Base-by-base conservation (phyloP, 2,329 filamentous ascomycete species). In the Fusarium staphyleae region DNA sequence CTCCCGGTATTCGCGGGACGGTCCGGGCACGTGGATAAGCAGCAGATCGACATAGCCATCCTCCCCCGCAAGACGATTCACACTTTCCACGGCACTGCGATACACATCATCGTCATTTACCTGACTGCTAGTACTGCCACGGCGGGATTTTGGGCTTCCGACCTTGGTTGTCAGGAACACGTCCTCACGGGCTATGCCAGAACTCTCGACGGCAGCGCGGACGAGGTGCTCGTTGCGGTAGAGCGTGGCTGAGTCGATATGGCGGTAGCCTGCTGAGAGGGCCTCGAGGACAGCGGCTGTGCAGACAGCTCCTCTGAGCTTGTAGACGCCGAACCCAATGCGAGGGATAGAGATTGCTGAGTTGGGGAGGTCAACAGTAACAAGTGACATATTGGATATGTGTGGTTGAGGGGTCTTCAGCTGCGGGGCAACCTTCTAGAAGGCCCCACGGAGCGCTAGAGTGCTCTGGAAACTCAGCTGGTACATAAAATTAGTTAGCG, bases 151-250 rank as follows among this genome's bases (percentile, higher is more conserved):
- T 2, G 74, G 76, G 22, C 72, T 76, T 24, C 87, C 74, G 49
- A 91, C 85, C 74, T 92, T 92, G 52, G 86, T 88, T 0, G 88
- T 91, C 32, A 91, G 72, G 70, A 87, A 91, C 41, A 91, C 66
- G 8, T 89, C 78, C 13, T 78, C 73, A 26, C 86, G 81, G 5
- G 78, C 73, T 5, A 90, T 58, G 0, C 78, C 78, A 3, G 82
- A 86, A 49, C 81, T 69, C 18, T 74, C 74, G n/a, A 90, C 71
- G 1, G 88, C 87, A 44, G 82, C 75, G 3, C 87, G 86, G 39
- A 91, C 87, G 66, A 87, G 78, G 11, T 73, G 69, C 67, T 91
- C 89, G 64, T 91, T 92, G 45, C 73, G 81, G 70, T 91, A 92
- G 70, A 72, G 62, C 28, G 76, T 72, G 0, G 88, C 89, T 1